Percentiles rank a stretch among this genome's conserved stretches.
Evolutionary conservation across 2,329 filamentous ascomycete species (phyloP).

Genomic region (Biscogniauxia mediterranea): DNA sequence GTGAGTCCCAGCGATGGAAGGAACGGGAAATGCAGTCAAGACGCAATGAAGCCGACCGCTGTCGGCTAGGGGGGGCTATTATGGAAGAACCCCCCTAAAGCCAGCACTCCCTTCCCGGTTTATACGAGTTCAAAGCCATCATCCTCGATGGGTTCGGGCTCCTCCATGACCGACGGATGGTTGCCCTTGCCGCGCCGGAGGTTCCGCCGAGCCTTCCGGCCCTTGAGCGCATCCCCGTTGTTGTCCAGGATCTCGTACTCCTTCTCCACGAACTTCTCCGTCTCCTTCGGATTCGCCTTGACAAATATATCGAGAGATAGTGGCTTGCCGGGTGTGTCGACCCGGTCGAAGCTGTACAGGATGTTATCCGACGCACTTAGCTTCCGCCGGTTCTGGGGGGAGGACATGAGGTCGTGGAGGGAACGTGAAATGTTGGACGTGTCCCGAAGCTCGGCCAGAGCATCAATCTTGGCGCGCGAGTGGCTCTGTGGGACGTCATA

Average conservation of each 20-base stretch:
- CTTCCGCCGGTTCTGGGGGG: constrained; percentile 20
- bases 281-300: constrained; percentile 38
- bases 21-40: constrained; percentile 5
- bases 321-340: constrained; percentile 38
- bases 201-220: constrained; percentile 42
- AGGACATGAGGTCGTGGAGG: constrained; percentile 34
- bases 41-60: constrained; percentile 7
- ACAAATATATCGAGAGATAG: constrained; percentile 40
- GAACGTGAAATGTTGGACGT: constrained; percentile 34
- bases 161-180: constrained; percentile 21
- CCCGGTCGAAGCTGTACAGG: constrained; percentile 45
- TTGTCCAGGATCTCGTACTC: constrained; percentile 48
- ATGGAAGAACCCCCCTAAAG: neutral
- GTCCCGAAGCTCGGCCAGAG: constrained; percentile 37
- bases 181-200: constrained; percentile 34
- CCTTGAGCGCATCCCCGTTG: constrained; percentile 44
- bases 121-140: constrained; percentile 44
- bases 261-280: constrained; percentile 45
- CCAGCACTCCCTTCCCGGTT: constrained; percentile 1
- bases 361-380: constrained; percentile 34
- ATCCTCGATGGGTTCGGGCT: constrained; percentile 35
- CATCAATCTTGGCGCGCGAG: constrained; percentile 34
- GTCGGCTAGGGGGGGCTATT: neutral
- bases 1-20: constrained; percentile 3
- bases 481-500: constrained; percentile 28